Evolutionary conservation across 257 asterid species (phyloP), one percentile per base, ranked within the genome.

Genomic region (Solanum bulbocastanum): DNA sequence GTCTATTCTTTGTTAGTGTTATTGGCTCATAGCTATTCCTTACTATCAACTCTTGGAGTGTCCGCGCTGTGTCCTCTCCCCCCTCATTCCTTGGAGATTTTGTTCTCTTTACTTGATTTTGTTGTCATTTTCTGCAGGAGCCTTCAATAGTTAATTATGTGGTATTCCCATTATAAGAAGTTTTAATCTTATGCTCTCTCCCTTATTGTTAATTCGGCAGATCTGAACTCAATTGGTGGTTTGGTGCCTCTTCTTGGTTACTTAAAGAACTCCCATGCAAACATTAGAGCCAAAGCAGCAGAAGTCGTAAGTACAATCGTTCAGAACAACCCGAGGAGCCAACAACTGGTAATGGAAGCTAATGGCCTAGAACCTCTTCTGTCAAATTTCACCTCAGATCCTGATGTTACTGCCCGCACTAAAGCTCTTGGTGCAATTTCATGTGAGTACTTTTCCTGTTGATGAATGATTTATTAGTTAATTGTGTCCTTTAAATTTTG

Each of bases 341-440:
- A 97, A 76, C 95, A 95, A 86, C 73, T 96, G 90, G 98, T 97
- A 33, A 94, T 96, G 98, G 98, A 96, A 84, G 96, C 98, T 36
- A 95, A 94, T 87, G 99, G 99, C 44, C 87, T 97, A 9, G 98
- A 95, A 60, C 96, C 95, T 0, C 96, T 97, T 73, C 72, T 95
- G 40, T 87, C 92, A 3, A 93, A 93, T 91, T 97, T 97, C 86
- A 84, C 95, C 76, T 94, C 96, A 3, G 99, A 96, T 89, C 88
- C 98, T 30, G 99, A 97, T 92, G 94, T 94, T 85, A 81, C 90
- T 72, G 97, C 88, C 39, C 96, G 99, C 56, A 92, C 98, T 6
- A 94, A 96, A 91, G 98, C 99, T 3, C 96, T 96, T 13, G 96
- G 98, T 42, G 99, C 99, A 87, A 94, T 97, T 86, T 93, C 99